A percentile compares a stretch with the other conserved stretches of the same genome.
Evolutionary conservation across 2,329 filamentous ascomycete species (phyloP).

Genomic region (Thelonectria rubi): DNA sequence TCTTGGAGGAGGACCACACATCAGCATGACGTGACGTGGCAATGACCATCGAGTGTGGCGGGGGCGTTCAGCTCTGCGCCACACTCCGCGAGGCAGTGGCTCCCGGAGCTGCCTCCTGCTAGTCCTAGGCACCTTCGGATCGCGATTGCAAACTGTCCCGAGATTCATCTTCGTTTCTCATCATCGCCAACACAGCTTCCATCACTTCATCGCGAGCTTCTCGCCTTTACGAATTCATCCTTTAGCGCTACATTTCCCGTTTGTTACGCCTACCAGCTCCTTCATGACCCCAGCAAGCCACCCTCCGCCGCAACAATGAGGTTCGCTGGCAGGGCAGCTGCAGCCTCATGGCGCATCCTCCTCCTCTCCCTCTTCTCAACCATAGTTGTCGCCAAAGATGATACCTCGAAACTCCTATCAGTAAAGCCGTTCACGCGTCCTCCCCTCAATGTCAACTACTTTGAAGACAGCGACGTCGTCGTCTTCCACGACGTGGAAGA

Average conservation of each 20-base stretch:
- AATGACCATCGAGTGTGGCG: constrained; percentile 33
- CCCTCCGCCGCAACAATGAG: constrained; percentile 61
- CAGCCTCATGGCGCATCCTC: constrained; percentile 59
- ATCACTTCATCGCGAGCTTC: constrained; percentile 21
- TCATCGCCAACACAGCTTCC: constrained; percentile 17
- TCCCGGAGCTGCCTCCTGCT: constrained; percentile 34
- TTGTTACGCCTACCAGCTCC: constrained; percentile 17
- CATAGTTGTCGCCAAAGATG: constrained; percentile 63
- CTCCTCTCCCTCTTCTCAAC: constrained; percentile 58
- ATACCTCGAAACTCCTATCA: constrained; percentile 68
- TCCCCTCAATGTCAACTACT: constrained; percentile 82
- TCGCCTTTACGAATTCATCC: constrained; percentile 8
- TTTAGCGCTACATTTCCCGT: neutral
- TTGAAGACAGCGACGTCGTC: constrained; percentile 86
- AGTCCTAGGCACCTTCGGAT: constrained; percentile 33
- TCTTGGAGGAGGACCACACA: constrained; percentile 13
- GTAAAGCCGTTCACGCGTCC: constrained; percentile 71
- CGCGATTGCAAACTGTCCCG: constrained; percentile 41
- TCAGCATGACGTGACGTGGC: constrained; percentile 25
- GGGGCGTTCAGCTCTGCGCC: constrained; percentile 34
- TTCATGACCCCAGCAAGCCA: constrained; percentile 55
- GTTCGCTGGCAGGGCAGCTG: constrained; percentile 56
- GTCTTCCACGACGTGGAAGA: constrained; percentile 75
- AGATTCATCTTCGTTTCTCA: constrained; percentile 27
- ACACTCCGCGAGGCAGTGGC: constrained; percentile 35